A percentile compares a stretch with the other conserved stretches of the same genome.
Conservation (phyloP, 768 basidiomycete species). For the Phylloporus sp. region DNA sequence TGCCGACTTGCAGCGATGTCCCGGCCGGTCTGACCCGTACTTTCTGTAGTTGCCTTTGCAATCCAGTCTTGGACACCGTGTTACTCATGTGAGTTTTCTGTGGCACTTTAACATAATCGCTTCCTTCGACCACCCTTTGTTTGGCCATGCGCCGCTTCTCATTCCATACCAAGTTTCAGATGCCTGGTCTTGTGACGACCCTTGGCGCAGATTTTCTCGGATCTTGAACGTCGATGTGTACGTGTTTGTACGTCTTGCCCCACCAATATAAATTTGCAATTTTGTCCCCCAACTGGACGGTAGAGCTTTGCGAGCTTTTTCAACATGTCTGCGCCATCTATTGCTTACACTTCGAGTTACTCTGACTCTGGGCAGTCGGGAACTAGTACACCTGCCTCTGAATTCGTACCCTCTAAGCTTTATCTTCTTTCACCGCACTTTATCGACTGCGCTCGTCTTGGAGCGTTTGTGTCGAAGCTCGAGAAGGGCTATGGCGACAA, state of each 20-base stretch:
- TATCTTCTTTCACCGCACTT: conserved; percentile 24
- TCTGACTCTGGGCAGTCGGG: conserved; percentile 18
- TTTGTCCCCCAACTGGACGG: background rate
- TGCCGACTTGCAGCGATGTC: background rate
- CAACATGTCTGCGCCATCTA: conserved; percentile 19
- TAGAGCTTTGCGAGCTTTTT: conserved; percentile 1
- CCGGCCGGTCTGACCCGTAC: conserved; percentile 5
- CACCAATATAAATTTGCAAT: conserved; percentile 24
- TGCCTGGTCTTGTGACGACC: background rate
- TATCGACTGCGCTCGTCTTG: conserved; percentile 10
- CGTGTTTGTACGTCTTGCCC: conserved; percentile 22
- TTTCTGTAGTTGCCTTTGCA: background rate
- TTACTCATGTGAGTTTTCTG: conserved; percentile 10
- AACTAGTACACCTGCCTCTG: conserved; percentile 24
- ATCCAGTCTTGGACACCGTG: background rate
- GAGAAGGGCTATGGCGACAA: conserved; percentile 27
- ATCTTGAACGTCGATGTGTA: conserved; percentile 9
- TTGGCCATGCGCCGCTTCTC: conserved; percentile 2
- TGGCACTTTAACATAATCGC: background rate
- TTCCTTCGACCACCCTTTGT: background rate
- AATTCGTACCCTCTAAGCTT: conserved; percentile 15
- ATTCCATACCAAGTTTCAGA: background rate
- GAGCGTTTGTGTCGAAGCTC: conserved; percentile 17
- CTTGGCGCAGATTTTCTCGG: background rate
- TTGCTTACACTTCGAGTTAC: conserved; percentile 8